phyloP scores from a whole-genome alignment of 805 yeast genomes.

The Hagleromyces aurorensis region DNA sequence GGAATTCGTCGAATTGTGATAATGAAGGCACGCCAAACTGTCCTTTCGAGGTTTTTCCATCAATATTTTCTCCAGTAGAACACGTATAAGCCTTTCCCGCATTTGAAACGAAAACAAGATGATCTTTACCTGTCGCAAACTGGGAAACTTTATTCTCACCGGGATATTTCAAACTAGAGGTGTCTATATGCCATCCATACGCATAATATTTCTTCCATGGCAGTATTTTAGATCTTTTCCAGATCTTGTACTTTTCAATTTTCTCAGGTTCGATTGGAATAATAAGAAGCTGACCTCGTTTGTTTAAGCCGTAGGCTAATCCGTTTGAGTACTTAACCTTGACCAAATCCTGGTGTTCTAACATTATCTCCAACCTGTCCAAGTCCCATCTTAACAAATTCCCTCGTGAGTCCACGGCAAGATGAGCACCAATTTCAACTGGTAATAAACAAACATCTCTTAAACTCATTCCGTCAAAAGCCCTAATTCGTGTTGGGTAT shows the following conservation, averaged over 20 bases:
- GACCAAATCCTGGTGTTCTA: constrained; percentile 41
- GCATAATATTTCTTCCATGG: constrained; percentile 21
- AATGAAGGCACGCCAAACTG: constrained; percentile 76
- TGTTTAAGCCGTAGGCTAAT: constrained; percentile 41
- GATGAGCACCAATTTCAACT: constrained; percentile 36
- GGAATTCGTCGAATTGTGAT: constrained; percentile 56
- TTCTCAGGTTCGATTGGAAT: constrained; percentile 25
- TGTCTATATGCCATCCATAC: constrained; percentile 20
- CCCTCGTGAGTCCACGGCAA: constrained; percentile 62
- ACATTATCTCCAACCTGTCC: constrained; percentile 29
- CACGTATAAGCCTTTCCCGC: constrained; percentile 55
- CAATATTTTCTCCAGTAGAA: constrained; percentile 42
- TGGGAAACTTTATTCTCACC: constrained; percentile 45
- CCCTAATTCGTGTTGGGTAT: constrained; percentile 51
- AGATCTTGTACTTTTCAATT: constrained; percentile 1
- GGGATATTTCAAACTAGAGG: constrained; percentile 21
- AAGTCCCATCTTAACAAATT: constrained; percentile 61
- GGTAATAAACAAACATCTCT: constrained; percentile 46
- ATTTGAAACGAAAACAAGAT: constrained; percentile 54
- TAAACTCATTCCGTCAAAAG: constrained; percentile 55
- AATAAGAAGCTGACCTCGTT: constrained; percentile 29
- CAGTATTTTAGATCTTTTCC: constrained; percentile 14
- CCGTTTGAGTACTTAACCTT: constrained; percentile 46
- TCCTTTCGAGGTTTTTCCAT: constrained; percentile 52
- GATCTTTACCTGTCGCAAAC: constrained; percentile 55